Conservation (phyloP, 73 alveolate genomes). For the Blepharisma stoltei region DNA sequence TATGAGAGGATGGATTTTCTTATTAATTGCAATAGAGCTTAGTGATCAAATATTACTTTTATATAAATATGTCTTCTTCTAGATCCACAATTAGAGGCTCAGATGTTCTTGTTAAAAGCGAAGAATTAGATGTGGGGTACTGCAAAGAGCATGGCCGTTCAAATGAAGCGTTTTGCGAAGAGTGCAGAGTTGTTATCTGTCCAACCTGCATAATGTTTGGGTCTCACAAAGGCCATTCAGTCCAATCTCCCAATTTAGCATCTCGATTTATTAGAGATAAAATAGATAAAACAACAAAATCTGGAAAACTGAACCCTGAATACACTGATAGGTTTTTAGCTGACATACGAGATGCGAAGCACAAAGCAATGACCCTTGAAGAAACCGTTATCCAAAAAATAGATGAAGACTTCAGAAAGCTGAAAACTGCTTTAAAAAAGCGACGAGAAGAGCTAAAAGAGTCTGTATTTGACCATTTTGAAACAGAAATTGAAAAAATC, state of each 20-base stretch:
- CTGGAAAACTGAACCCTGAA: slow-evolving; percentile 29
- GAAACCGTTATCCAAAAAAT: neutral
- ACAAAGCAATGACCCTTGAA: neutral
- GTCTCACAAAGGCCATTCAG: slow-evolving; percentile 47
- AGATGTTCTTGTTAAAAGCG: neutral
- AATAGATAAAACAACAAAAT: slow-evolving; percentile 45
- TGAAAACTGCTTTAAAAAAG: neutral
- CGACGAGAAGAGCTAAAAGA: slow-evolving; percentile 15
- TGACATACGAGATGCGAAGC: slow-evolving; percentile 17
- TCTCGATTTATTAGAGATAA: slow-evolving; percentile 44
- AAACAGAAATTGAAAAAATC: neutral
- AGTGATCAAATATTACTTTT: neutral
- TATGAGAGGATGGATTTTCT: no score
- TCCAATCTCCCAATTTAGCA: slow-evolving; percentile 49
- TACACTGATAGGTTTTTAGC: slow-evolving; percentile 19
- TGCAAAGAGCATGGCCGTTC: slow-evolving; percentile 12
- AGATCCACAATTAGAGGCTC: slow-evolving; percentile 28
- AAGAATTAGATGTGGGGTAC: neutral
- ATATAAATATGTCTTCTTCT: slow-evolving; percentile 16
- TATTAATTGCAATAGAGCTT: no score
- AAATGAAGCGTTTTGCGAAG: slow-evolving; percentile 30
- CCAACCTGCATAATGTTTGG: slow-evolving; percentile 65
- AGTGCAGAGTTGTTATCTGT: slow-evolving; percentile 39
- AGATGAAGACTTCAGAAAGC: slow-evolving; percentile 1
- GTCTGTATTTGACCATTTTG: slow-evolving; percentile 14